Conservation (phyloP, 2,329 filamentous ascomycete genomes). For the Aspergillus sp. region DNA sequence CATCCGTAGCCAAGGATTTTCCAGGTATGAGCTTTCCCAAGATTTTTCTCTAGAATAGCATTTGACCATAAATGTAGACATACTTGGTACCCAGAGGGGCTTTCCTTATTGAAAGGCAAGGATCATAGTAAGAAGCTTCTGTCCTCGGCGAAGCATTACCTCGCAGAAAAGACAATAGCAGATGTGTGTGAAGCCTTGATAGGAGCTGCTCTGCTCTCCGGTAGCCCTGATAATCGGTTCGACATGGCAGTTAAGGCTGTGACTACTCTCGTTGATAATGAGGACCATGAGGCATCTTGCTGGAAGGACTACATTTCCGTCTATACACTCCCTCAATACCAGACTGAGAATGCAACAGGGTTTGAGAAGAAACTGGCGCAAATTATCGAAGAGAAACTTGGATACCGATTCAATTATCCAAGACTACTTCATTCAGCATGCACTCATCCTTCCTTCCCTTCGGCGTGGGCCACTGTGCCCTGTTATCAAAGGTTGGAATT, state of each 20-base stretch:
- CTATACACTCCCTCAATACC: slow-evolving; percentile 72
- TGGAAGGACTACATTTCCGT: slow-evolving; percentile 73
- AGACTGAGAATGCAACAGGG: slow-evolving; percentile 61
- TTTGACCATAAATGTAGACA: slow-evolving; percentile 48
- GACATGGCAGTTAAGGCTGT: slow-evolving; percentile 62
- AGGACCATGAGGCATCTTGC: slow-evolving; percentile 66
- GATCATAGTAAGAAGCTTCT: slow-evolving; percentile 50
- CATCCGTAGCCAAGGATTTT: slow-evolving; percentile 80
- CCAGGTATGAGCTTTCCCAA: slow-evolving; percentile 50
- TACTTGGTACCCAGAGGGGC: slow-evolving; percentile 82
- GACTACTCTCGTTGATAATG: slow-evolving; percentile 62
- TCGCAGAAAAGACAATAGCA: slow-evolving; percentile 87
- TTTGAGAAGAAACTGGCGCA: slow-evolving; percentile 67
- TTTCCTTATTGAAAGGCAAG: slow-evolving; percentile 74
- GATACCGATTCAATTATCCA: slow-evolving; percentile 71
- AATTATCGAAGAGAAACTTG: slow-evolving; percentile 60
- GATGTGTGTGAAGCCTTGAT: slow-evolving; percentile 95
- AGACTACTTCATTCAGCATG: slow-evolving; percentile 80
- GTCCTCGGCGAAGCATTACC: slow-evolving; percentile 55
- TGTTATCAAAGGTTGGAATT: slow-evolving; percentile 92
- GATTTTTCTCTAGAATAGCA: background rate
- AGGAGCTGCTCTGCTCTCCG: slow-evolving; percentile 70
- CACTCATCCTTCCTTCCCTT: slow-evolving; percentile 79
- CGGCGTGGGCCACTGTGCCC: slow-evolving; percentile 73
- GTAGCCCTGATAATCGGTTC: slow-evolving; percentile 52